Percentiles rank a stretch among this genome's conserved stretches.
These are phyloP conservation scores for Suaeda aralocaspica DNA, from an alignment of 148 eudicot genomes.

Conservation along the genomic window DNA sequence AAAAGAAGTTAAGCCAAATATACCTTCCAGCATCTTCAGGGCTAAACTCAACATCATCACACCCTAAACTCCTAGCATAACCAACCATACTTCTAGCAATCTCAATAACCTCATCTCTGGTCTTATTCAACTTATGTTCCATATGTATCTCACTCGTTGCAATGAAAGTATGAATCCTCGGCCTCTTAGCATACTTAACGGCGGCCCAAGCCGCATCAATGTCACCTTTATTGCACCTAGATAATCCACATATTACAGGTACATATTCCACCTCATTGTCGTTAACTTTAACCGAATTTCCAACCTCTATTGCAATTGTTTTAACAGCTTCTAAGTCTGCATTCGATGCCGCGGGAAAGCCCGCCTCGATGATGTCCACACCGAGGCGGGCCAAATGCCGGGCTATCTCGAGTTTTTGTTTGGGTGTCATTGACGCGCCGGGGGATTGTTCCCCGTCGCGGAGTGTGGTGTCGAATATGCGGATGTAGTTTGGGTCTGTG, in stretches of 20 bases:
- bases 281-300: no score
- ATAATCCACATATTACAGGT: constrained; percentile 87
- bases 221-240: constrained; percentile 82
- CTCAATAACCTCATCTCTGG: constrained; percentile 69
- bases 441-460: constrained; percentile 97
- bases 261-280: constrained; percentile 48
- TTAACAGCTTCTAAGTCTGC: constrained; percentile 82
- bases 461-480: constrained; percentile 86
- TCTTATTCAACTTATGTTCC: constrained; percentile 81
- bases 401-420: constrained; percentile 84
- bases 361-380: constrained; percentile 89
- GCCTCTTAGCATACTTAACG: constrained; percentile 66
- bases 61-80: constrained; percentile 89
- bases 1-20: no score
- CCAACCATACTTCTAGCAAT: constrained; percentile 77
- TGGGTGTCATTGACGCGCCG: constrained; percentile 90
- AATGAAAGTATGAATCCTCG: constrained; percentile 85
- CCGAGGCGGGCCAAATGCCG: constrained; percentile 69
- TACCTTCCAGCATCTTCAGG: constrained; percentile 99
- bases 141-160: constrained; percentile 95
- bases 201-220: constrained; percentile 90
- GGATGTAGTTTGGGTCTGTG: constrained; percentile 66
- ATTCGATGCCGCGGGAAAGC: constrained; percentile 77
- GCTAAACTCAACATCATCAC: constrained; percentile 87
- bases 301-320: constrained; percentile 64